phyloP scores from a whole-genome alignment of 441 rosid species.

The Gossypium gossypioides region DNA sequence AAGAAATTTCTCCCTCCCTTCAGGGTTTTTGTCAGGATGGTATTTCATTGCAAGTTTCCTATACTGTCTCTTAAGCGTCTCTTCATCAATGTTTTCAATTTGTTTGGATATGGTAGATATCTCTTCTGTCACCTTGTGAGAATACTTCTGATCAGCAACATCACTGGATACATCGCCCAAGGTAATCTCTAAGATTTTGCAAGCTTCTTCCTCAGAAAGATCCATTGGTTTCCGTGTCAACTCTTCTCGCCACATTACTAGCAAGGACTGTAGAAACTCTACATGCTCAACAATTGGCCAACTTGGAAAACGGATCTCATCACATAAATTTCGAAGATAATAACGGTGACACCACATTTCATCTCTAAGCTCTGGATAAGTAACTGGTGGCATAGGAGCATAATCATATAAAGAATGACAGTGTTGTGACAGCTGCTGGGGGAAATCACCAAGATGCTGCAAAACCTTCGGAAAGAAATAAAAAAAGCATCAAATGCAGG shows the following conservation, averaged over 20 bases:
- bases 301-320: constrained; percentile 89
- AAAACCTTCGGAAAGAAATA: constrained; percentile 53
- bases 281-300: constrained; percentile 99
- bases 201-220: constrained; percentile 98
- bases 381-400: constrained; percentile 99
- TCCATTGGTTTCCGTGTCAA: constrained; percentile 96
- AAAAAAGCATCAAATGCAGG: constrained; percentile 13
- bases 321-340: constrained; percentile 90
- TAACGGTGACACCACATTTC: constrained; percentile 99
- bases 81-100: constrained; percentile 97
- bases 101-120: constrained; percentile 60
- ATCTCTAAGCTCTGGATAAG: constrained; percentile 97
- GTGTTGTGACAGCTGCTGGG: constrained; percentile 94
- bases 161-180: constrained; percentile 65
- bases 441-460: constrained; percentile 99
- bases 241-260: constrained; percentile 99
- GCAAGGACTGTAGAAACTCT: constrained; percentile 87
- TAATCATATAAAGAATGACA: constrained; percentile 89
- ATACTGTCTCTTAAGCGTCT: constrained; percentile 94
- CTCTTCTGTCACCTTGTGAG: constrained; percentile 51
- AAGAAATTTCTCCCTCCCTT: constrained; percentile 96
- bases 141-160: constrained; percentile 26
- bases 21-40: constrained; percentile 99
- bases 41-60: constrained; percentile 99
- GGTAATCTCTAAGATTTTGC: constrained; percentile 85